phyloP scores from a whole-genome alignment of 768 basidiomycete species.

The Suillus plorans region DNA sequence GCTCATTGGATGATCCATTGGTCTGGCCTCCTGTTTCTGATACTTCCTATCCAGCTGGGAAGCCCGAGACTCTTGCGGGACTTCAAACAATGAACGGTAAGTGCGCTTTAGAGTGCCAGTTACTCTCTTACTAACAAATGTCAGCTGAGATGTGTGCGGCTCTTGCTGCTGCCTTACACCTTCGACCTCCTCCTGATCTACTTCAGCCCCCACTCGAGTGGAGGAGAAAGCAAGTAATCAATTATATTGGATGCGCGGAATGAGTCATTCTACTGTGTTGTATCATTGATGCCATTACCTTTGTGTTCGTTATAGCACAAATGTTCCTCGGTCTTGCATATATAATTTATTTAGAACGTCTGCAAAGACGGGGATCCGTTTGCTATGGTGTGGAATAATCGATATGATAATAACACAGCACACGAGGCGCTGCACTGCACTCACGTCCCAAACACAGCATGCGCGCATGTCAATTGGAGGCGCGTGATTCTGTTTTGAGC shows the following conservation, averaged over 20 bases:
- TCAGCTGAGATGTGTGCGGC: not conserved
- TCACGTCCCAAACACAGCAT: too few species aligned
- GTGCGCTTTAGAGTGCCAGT: not conserved
- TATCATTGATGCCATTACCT: not conserved
- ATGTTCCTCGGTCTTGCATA: not conserved
- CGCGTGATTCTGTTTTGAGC: too few species aligned
- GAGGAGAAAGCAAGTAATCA: not conserved
- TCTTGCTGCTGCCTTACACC: not conserved
- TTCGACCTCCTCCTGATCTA: not conserved
- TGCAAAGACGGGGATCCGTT: not conserved
- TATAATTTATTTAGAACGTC: not conserved
- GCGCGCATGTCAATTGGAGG: too few species aligned
- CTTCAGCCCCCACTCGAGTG: not conserved
- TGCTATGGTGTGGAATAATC: not conserved
- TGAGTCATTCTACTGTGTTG: not conserved
- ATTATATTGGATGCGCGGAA: not conserved
- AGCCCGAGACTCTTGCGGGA: not conserved
- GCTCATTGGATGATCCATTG: not conserved
- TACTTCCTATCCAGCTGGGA: not conserved
- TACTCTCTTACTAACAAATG: not conserved
- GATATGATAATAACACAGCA: too few species aligned
- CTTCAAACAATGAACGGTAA: not conserved
- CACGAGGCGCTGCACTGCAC: too few species aligned
- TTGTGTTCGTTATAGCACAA: not conserved
- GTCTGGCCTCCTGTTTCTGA: not conserved